phyloP scores from a whole-genome alignment of 768 basidiomycete species.

The Clitopilus hobsonii region DNA sequence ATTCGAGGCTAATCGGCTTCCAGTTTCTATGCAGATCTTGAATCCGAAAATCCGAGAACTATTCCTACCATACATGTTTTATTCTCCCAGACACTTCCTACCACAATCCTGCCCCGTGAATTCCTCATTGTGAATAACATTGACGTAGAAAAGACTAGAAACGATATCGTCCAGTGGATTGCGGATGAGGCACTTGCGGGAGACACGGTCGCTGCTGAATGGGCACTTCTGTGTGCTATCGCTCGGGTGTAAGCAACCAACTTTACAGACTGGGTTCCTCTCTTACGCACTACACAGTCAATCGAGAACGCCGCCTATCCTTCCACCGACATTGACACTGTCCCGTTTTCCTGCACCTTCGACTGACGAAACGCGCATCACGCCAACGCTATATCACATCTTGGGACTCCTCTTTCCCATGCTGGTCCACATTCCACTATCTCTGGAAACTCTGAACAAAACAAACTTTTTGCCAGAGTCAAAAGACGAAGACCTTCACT shows the following conservation, averaged over 20 bases:
- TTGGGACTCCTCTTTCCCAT: constrained; percentile 59
- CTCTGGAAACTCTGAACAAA: constrained; percentile 58
- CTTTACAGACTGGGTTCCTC: background rate
- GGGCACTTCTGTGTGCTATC: constrained; percentile 59
- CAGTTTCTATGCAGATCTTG: constrained; percentile 36
- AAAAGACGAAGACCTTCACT: constrained; percentile 66
- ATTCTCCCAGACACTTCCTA: constrained; percentile 39
- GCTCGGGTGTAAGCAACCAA: constrained; percentile 54
- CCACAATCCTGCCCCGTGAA: constrained; percentile 31
- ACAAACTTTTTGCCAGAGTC: constrained; percentile 59
- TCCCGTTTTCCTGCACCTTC: constrained; percentile 53
- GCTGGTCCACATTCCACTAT: constrained; percentile 51
- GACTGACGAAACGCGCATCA: constrained; percentile 10
- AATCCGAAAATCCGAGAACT: constrained; percentile 26
- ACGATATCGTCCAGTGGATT: constrained; percentile 68
- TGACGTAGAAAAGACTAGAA: constrained; percentile 25
- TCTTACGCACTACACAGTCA: constrained; percentile 36
- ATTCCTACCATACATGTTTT: constrained; percentile 72
- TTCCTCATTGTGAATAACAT: constrained; percentile 25
- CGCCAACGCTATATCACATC: constrained; percentile 48
- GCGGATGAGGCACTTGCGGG: constrained; percentile 65
- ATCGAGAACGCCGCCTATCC: constrained; percentile 59
- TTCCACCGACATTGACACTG: constrained; percentile 63
- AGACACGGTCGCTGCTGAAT: constrained; percentile 68
- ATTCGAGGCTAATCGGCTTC: background rate